Base-by-base conservation (phyloP, 106 monocot genomes). In the Cymbidium sinense region DNA sequence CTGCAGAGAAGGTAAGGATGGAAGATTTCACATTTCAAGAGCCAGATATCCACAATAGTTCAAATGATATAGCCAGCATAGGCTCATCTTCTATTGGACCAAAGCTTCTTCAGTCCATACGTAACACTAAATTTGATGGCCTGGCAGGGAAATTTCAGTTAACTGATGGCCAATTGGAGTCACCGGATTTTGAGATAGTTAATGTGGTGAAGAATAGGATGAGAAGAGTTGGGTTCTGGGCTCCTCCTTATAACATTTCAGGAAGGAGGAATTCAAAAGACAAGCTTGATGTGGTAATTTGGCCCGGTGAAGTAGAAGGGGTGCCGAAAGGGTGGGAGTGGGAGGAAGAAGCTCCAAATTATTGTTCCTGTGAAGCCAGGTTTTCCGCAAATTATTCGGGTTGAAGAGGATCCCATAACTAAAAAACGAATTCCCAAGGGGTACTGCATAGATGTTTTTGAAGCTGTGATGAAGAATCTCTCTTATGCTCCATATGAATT, bases 251-350 rank as follows among this genome's bases (percentile, higher is more conserved):
- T 62, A 80, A 81, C 18, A 34, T 86, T 4, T 89, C 83, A 30
- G 44, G 35, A 15, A 2, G 41, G 2, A 21, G 77, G 29, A 23
- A 78, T 35, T 61, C 15, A 0, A 44, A 41, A 28, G 28, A 44
- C 27, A 78, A 72, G 51, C 51, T 28, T 7, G 82, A 79, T 28
- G 37, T 70, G n/a, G 34, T 86, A 12, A 71, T 64, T 34, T 89
- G 91, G 91, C 89, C 89, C 3, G 89, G 87, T 15, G 81, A 73
- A 12, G n/a, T 34, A 10, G 27, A 7, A 4, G 0, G 0, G 11
- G 34, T n/a, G 33, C 89, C 91, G 3, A 91, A 79, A 35, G 91
- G 91, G 28, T 91, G 87, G 89, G 79, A 89, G 73, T 87, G 83
- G 12, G 0, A 69, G 85, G 52, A 80, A 70, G 31, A 85, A 10